Base-by-base conservation (phyloP, 768 basidiomycete species). In the Amanita inopinata region DNA sequence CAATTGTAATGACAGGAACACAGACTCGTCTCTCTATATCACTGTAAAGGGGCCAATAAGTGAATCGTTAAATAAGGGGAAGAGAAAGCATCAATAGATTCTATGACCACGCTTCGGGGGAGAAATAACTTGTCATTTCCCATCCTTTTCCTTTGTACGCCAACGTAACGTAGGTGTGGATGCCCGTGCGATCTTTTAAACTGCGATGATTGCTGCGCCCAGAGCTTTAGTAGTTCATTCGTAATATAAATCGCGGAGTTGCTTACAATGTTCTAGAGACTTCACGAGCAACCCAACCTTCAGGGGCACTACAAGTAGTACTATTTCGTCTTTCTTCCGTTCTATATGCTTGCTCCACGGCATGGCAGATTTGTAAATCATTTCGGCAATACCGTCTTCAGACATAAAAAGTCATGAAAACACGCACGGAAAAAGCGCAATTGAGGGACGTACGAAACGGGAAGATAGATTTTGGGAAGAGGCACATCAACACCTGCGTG, bases 121-220 rank as follows among this genome's bases (percentile, higher is more conserved):
- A 60, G 47, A 61, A 61, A 39, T 61, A 61, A 34, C 46, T 60
- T 12, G 60, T 61, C 14, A 61, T 27, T 40, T 61, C 60, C 55
- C 56, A 60, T 15, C 57, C 53, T 27, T 53, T 51, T 40, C 54
- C 55, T 45, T 61, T 61, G 4, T 58, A 37, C 12, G 54, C 60
- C 36, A 61, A 52, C 5, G 60, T 60, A 18, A 61, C 55, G 30
- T 61, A 59, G 14, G 57, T 59, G 46, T 60, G 56, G 27, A 59
- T 60, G 7, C 60, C 60, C 10, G 51, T 47, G 27, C 43, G 46
- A 22, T 48, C 43, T 12, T 47, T 39, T 5, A 61, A 46, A 14
- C 33, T 22, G 30, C 60, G 59, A 43, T 60, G 59, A 17, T 52
- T 51, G 34, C 60, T 25, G 7, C 3, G 6, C 25, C 50, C 46